Conservation (phyloP, 768 basidiomycete genomes). For the Tricholoma matsutake region DNA sequence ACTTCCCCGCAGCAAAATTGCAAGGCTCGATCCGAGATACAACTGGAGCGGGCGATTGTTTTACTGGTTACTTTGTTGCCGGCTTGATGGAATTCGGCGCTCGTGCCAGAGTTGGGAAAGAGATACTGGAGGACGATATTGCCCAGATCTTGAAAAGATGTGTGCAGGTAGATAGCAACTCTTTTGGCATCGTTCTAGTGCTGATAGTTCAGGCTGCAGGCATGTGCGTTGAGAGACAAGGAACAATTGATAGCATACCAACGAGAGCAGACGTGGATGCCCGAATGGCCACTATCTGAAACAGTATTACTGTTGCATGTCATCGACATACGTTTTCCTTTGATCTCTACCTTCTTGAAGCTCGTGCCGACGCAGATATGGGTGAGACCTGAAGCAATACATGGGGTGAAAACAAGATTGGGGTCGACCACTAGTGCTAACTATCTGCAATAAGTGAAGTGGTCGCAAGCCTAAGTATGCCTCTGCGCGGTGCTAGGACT, state of each 20-base stretch:
- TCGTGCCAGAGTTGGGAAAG: slow-evolving; percentile 20
- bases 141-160: slow-evolving; percentile 33
- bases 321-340: too few relatives aligned
- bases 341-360: too few relatives aligned
- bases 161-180: slow-evolving; percentile 33
- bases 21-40: slow-evolving; percentile 44
- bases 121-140: slow-evolving; percentile 30
- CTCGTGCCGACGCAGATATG: too few relatives aligned
- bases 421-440: too few relatives aligned
- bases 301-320: too few relatives aligned
- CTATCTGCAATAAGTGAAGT: too few relatives aligned
- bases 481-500: too few relatives aligned
- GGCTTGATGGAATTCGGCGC: slow-evolving; percentile 46
- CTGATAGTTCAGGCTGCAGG: slow-evolving; percentile 46
- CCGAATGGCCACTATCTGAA: slow-evolving; percentile 16
- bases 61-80: slow-evolving; percentile 57
- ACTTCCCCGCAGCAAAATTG: slow-evolving; percentile 47
- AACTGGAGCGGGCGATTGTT: slow-evolving; percentile 65
- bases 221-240: slow-evolving; percentile 55
- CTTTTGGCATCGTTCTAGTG: neutral
- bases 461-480: too few relatives aligned
- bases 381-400: too few relatives aligned
- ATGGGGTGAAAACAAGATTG: too few relatives aligned
- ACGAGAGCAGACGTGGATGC: slow-evolving; percentile 35
- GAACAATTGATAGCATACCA: slow-evolving; percentile 60